Base-by-base conservation (phyloP, 2,329 filamentous ascomycete genomes). In the Microsporum audouinii region DNA sequence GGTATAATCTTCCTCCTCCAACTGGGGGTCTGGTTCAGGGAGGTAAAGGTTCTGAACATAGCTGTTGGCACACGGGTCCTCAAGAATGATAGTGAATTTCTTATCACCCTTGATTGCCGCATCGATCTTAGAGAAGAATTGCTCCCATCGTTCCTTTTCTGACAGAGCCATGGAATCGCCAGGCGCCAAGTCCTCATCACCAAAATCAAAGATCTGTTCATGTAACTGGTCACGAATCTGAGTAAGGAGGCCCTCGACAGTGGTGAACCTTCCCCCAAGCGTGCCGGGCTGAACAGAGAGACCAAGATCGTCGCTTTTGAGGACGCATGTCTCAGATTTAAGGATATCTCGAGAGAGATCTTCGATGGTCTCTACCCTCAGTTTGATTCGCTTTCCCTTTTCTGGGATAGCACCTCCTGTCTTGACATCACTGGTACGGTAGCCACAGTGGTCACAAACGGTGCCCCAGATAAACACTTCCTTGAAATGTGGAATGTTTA, bases 401-500 rank as follows among this genome's bases (percentile, higher is more conserved):
- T 87, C 87, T 6, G 94, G 94, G 27, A 99, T 87, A 69, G 88
- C 91, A 60, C 94, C 94, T 65, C 94, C 94, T 0, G 94, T 97
- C 81, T 97, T 97, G 72, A 99, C 90, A 73, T 99, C 94, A 75
- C 95, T 97, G 67, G 88, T 94, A 64, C 90, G 87, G 79, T 97
- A 95, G 62, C 92, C 92, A 72, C 94, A 99, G 73, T 87, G 82
- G 33, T 92, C 87, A 76, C 94, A 99, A 33, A 90, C 86, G 1
- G 92, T 97, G 67, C 87, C 91, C 89, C 96, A 97, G 68, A 99
- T 81, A 45, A 96, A 86, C 2, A 99, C 94, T 71, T 97, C 89
- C 77, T 96, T 95, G 79, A 99, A 99, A 77, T 96, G 88, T 0
- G 94, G 94, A 64, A 99, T 96, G 69, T 95, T 90, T 61, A 97